Percentiles rank a stretch among this genome's conserved stretches.
These are phyloP conservation scores for Cystofilobasidium capitatum DNA, from an alignment of 768 basidiomycete genomes.

Conservation along the genomic window DNA sequence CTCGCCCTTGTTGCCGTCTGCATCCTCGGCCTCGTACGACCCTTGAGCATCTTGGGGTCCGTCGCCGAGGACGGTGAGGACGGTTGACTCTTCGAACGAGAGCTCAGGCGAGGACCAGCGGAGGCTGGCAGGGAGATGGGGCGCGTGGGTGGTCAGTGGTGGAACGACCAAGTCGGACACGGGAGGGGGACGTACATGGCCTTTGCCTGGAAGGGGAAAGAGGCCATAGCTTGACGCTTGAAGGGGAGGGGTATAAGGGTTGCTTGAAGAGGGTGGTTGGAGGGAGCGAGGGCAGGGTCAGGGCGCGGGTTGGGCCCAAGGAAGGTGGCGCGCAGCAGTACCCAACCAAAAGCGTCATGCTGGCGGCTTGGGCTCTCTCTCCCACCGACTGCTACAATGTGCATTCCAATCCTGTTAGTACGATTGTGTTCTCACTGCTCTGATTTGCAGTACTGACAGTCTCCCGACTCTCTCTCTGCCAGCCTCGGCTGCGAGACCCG, in stretches of 20 bases:
- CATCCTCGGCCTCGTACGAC: background rate
- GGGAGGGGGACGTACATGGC: background rate
- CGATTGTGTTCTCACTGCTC: background rate
- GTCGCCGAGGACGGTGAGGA: background rate
- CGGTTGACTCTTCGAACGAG: constrained; percentile 5
- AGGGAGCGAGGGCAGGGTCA: background rate
- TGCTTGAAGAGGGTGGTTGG: background rate
- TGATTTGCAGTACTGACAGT: background rate
- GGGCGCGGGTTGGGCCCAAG: background rate
- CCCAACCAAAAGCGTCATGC: too few relatives aligned
- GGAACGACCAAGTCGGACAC: background rate
- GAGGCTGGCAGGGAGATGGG: background rate
- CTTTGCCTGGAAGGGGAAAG: background rate
- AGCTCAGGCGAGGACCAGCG: constrained; percentile 10
- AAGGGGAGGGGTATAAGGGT: background rate
- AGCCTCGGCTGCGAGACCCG: background rate
- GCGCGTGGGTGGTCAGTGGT: background rate
- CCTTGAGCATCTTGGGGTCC: constrained; percentile 1
- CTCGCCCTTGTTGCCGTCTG: background rate
- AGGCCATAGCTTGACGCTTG: background rate
- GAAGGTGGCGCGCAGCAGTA: too few relatives aligned
- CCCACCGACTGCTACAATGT: too few relatives aligned
- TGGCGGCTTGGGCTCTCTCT: too few relatives aligned
- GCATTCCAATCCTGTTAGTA: background rate
- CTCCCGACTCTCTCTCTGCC: background rate